Evolutionary conservation across 768 basidiomycete species (phyloP).

Genomic region (Pulveroboletus ravenelii): DNA sequence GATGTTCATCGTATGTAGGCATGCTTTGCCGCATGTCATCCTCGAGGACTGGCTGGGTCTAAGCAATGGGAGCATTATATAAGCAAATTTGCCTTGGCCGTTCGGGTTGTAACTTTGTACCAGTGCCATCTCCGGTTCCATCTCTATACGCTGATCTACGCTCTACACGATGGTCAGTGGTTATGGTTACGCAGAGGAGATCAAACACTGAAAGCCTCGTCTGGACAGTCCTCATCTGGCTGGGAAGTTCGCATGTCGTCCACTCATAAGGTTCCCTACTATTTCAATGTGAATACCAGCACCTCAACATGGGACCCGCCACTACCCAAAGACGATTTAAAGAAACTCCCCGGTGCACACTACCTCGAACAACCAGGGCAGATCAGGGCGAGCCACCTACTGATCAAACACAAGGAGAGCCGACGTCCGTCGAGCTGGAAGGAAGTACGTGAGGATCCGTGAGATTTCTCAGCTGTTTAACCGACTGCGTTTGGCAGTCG

Average conservation of each 20-base stretch:
- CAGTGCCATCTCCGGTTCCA: not conserved
- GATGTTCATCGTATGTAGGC: not conserved
- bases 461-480: not conserved
- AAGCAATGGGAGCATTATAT: slow-evolving; percentile 7
- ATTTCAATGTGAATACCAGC: slow-evolving; percentile 69
- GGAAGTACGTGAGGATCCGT: slow-evolving; percentile 47
- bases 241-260: slow-evolving; percentile 91
- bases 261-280: slow-evolving; percentile 79
- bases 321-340: slow-evolving; percentile 57
- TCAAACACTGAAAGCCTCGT: slow-evolving; percentile 7
- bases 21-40: not conserved
- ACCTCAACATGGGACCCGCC: slow-evolving; percentile 78
- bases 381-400: slow-evolving; percentile 91
- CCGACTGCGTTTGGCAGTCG: not conserved
- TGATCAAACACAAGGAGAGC: slow-evolving; percentile 87
- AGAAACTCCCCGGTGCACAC: slow-evolving; percentile 63
- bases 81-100: slow-evolving; percentile 1
- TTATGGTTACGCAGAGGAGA: not conserved
- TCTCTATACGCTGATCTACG: slow-evolving; percentile 9
- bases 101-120: not conserved
- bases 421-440: slow-evolving; percentile 81
- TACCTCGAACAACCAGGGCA: slow-evolving; percentile 45
- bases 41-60: no score
- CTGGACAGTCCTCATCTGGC: slow-evolving; percentile 17
- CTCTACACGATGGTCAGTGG: slow-evolving; percentile 22